Evolutionary conservation across 805 yeast species (phyloP).

Genomic region (Candida taoyuanica): DNA sequence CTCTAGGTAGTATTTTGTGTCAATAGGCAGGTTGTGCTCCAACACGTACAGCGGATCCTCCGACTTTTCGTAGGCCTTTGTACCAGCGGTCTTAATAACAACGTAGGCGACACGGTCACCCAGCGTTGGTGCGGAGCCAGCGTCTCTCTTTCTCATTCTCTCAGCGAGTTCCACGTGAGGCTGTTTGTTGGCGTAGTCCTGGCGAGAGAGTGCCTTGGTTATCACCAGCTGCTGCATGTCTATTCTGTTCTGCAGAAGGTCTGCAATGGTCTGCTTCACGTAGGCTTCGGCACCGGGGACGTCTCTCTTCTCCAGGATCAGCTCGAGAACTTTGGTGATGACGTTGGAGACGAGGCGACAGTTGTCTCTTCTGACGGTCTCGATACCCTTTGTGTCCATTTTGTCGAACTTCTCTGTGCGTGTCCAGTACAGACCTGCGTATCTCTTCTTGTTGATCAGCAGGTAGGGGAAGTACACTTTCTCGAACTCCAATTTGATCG

Average conservation of each 20-base stretch:
- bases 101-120: slow-evolving; percentile 99
- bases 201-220: slow-evolving; percentile 79
- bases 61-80: slow-evolving; percentile 87
- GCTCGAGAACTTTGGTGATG: slow-evolving; percentile 82
- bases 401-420: slow-evolving; percentile 87
- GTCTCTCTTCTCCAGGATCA: slow-evolving; percentile 81
- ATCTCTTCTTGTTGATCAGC: slow-evolving; percentile 90
- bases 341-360: slow-evolving; percentile 93
- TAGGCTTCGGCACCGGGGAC: slow-evolving; percentile 79
- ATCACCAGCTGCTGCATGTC: slow-evolving; percentile 93
- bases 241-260: slow-evolving; percentile 81
- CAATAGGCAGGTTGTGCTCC: slow-evolving; percentile 90
- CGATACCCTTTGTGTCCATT: slow-evolving; percentile 98
- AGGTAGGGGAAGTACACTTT: slow-evolving; percentile 94
- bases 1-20: slow-evolving; percentile 88
- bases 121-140: slow-evolving; percentile 93
- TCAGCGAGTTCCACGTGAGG: slow-evolving; percentile 97
- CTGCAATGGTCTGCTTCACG: slow-evolving; percentile 85
- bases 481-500: slow-evolving; percentile 93
- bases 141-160: slow-evolving; percentile 92
- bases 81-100: slow-evolving; percentile 74
- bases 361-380: slow-evolving; percentile 96
- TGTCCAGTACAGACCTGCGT: slow-evolving; percentile 97
- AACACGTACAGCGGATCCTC: slow-evolving; percentile 94
- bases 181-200: slow-evolving; percentile 93